Percentiles rank a stretch among this genome's conserved stretches.
Conservation (phyloP, 2,329 filamentous ascomycete genomes). For the Xylariaceae sp. region DNA sequence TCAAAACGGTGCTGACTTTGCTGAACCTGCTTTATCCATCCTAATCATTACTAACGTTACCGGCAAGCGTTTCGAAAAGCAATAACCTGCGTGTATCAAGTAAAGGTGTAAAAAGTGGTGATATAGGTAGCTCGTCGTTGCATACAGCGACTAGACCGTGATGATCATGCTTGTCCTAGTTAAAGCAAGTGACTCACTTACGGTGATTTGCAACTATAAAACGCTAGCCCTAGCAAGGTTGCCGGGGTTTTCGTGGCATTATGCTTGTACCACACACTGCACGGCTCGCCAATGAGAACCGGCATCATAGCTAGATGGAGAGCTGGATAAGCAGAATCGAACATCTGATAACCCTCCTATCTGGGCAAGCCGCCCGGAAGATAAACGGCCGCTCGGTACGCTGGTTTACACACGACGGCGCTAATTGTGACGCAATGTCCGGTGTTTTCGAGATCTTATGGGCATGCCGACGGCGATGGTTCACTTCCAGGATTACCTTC, state of each 20-base stretch:
- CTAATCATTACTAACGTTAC: slow-evolving; percentile 9
- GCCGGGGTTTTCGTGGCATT: slow-evolving; percentile 1
- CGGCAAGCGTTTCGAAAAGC: slow-evolving; percentile 6
- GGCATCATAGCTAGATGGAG: slow-evolving; percentile 11
- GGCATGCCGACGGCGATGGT: background rate
- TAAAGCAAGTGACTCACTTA: slow-evolving; percentile 12
- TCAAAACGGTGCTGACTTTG: slow-evolving; percentile 1
- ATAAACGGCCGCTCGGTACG: slow-evolving; percentile 29
- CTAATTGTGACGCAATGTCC: slow-evolving; percentile 37
- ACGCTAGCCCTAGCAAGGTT: background rate
- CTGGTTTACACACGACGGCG: slow-evolving; percentile 23
- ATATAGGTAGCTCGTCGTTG: slow-evolving; percentile 6
- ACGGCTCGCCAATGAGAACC: slow-evolving; percentile 1
- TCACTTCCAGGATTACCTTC: slow-evolving; percentile 1
- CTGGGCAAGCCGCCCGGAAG: slow-evolving; percentile 29
- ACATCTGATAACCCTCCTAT: too few species aligned
- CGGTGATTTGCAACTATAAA: slow-evolving; percentile 9
- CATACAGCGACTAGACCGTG: slow-evolving; percentile 4
- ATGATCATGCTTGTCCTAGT: slow-evolving; percentile 6
- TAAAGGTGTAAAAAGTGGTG: background rate
- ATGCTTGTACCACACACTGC: slow-evolving; percentile 3
- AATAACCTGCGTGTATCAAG: slow-evolving; percentile 9
- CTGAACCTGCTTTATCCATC: too few species aligned
- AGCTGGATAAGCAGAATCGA: background rate
- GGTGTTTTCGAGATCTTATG: slow-evolving; percentile 9